Percentiles rank a stretch among this genome's conserved stretches.
Conservation (phyloP, 192 early-diverging fungal genomes). For the Obelidium mucronatum region DNA sequence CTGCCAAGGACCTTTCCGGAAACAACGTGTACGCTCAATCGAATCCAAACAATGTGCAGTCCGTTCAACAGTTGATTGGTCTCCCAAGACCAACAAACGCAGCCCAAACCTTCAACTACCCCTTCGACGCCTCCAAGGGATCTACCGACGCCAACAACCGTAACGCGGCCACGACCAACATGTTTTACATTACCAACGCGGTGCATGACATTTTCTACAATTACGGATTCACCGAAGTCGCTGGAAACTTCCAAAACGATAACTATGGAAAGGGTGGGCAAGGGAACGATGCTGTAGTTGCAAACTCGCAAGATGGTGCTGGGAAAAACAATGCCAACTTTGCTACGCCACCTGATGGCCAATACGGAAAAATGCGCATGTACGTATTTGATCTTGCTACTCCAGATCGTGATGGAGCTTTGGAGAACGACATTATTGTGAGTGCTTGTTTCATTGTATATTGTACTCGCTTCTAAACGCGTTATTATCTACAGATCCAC, state of each 20-base stretch:
- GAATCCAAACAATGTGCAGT: slow-evolving; percentile 20
- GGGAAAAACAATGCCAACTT: slow-evolving; percentile 10
- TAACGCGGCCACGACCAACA: slow-evolving; percentile 20
- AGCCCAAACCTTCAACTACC: slow-evolving; percentile 10
- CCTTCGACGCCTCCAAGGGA: slow-evolving; percentile 24
- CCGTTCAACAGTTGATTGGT: not conserved
- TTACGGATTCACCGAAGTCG: slow-evolving; percentile 44
- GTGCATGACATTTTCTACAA: slow-evolving; percentile 34
- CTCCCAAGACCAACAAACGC: slow-evolving; percentile 2
- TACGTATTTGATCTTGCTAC: not conserved
- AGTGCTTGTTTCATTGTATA: too few relatives aligned
- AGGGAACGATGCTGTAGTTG: slow-evolving; percentile 60
- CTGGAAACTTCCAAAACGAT: slow-evolving; percentile 49
- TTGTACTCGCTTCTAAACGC: too few relatives aligned
- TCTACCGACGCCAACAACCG: slow-evolving; percentile 34
- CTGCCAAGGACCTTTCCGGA: not conserved
- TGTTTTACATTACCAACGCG: slow-evolving; percentile 35
- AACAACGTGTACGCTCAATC: slow-evolving; percentile 12
- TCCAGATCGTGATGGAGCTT: slow-evolving; percentile 4
- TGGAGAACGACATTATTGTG: slow-evolving; percentile 15
- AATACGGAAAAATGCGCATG: slow-evolving; percentile 15
- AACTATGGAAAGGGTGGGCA: slow-evolving; percentile 46
- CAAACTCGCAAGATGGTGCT: slow-evolving; percentile 57
- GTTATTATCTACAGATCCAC: too few relatives aligned
- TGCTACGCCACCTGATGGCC: slow-evolving; percentile 3